phyloP scores from a whole-genome alignment of 2,329 filamentous ascomycete species.

The Cercospora sp. region DNA sequence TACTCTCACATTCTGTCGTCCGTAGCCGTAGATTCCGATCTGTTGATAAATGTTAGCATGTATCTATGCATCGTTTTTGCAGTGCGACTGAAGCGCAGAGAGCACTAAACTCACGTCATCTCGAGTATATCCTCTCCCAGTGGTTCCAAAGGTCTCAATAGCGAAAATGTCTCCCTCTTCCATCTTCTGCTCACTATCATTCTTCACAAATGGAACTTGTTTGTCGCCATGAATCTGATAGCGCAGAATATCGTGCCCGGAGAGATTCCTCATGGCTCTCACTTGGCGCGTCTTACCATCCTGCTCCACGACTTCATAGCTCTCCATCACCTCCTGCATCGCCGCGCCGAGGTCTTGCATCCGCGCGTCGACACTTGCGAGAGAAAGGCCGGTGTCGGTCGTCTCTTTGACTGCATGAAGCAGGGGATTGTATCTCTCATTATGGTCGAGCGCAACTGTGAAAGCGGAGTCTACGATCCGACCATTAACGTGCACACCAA shows the following conservation, averaged over 20 bases:
- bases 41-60: conserved; percentile 34
- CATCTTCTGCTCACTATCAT: conserved; percentile 88
- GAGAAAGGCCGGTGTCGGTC: conserved; percentile 74
- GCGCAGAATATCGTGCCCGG: conserved; percentile 84
- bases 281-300: conserved; percentile 75
- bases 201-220: conserved; percentile 91
- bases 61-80: neutral
- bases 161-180: conserved; percentile 95
- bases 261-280: conserved; percentile 83
- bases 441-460: conserved; percentile 64
- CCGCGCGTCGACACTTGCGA: conserved; percentile 89
- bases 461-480: conserved; percentile 72
- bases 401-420: conserved; percentile 67
- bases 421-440: conserved; percentile 64
- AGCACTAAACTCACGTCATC: conserved; percentile 68
- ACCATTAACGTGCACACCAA: conserved; percentile 70
- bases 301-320: conserved; percentile 77
- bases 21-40: conserved; percentile 86
- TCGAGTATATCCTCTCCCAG: conserved; percentile 81
- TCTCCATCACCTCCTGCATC: conserved; percentile 92
- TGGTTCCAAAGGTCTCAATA: conserved; percentile 94
- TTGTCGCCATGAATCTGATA: conserved; percentile 92
- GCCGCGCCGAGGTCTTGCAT: conserved; percentile 80
- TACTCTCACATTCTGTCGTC: conserved; percentile 65
- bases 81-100: neutral